Evolutionary conservation across 2,329 filamentous ascomycete species (phyloP).

Genomic region (Fusarium torreyae): DNA sequence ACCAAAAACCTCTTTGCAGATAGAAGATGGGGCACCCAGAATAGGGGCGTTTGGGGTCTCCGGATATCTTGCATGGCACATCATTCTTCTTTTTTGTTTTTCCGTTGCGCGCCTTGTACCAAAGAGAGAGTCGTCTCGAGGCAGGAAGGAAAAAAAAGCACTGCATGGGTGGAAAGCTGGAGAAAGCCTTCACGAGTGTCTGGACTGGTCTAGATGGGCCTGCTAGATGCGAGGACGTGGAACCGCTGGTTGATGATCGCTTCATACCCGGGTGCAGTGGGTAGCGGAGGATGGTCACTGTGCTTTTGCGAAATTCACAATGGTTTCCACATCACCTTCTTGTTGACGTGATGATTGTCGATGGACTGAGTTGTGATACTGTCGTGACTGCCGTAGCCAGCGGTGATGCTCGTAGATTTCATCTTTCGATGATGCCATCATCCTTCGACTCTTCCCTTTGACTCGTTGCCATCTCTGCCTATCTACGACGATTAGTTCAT

Average conservation of each 20-base stretch:
- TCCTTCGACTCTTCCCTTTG: background rate
- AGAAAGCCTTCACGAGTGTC: slow-evolving; percentile 72
- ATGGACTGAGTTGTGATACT: slow-evolving; percentile 39
- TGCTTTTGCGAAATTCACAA: slow-evolving; percentile 73
- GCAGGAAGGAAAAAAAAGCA: slow-evolving; percentile 59
- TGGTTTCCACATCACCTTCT: slow-evolving; percentile 64
- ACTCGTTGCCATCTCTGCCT: background rate
- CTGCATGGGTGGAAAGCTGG: slow-evolving; percentile 73
- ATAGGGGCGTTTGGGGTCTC: slow-evolving; percentile 80
- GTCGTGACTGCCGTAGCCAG: slow-evolving; percentile 37
- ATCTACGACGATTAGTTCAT: background rate
- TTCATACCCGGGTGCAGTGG: slow-evolving; percentile 71
- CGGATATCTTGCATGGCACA: slow-evolving; percentile 85
- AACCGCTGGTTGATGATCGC: slow-evolving; percentile 74
- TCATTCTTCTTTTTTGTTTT: slow-evolving; percentile 64
- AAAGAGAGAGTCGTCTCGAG: slow-evolving; percentile 63
- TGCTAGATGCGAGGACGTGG: slow-evolving; percentile 72
- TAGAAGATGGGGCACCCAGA: slow-evolving; percentile 79
- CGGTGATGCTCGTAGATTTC: background rate
- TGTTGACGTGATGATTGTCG: slow-evolving; percentile 35
- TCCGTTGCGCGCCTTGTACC: slow-evolving; percentile 62
- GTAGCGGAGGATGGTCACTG: slow-evolving; percentile 64
- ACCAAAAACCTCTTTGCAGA: slow-evolving; percentile 68
- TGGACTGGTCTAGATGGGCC: slow-evolving; percentile 55
- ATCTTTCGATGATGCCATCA: slow-evolving; percentile 11